A percentile compares a stretch with the other conserved stretches of the same genome.
These are phyloP conservation scores for Triticum dicoccoides DNA, from an alignment of 176 grass and related monocot genomes.

Conservation along the genomic window DNA sequence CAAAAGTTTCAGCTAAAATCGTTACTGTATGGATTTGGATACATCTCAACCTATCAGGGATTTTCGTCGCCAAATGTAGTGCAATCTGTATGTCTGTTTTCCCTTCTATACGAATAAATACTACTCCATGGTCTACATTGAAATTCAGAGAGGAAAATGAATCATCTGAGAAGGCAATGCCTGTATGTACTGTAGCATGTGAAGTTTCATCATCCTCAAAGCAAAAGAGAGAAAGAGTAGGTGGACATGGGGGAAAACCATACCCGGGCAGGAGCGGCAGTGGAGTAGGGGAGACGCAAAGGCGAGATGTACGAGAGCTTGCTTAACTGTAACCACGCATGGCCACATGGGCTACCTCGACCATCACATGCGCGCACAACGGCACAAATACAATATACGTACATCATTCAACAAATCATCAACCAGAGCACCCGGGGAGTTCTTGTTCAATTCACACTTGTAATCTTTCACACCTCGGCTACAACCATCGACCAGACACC, in stretches of 20 bases:
- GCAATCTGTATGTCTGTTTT: not conserved
- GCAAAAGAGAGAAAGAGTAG: too few relatives aligned
- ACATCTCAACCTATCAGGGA: not conserved
- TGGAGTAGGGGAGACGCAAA: slow-evolving; percentile 12
- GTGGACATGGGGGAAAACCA: not conserved
- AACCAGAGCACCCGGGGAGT: not conserved
- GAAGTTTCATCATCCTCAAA: not conserved
- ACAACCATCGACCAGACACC: not conserved
- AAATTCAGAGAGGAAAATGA: not conserved
- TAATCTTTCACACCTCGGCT: slow-evolving; percentile 1
- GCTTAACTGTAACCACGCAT: not conserved
- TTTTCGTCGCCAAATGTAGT: not conserved
- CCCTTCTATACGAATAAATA: not conserved
- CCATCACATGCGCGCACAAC: not conserved
- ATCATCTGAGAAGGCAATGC: too few relatives aligned
- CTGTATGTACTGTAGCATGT: too few relatives aligned
- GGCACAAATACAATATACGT: not conserved
- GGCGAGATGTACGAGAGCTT: not conserved
- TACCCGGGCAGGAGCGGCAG: too few relatives aligned
- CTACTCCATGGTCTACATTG: not conserved
- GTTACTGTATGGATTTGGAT: not conserved
- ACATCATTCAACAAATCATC: not conserved
- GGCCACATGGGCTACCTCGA: not conserved
- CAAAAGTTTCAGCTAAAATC: too few relatives aligned
- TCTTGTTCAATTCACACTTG: slow-evolving; percentile 1